phyloP scores from a whole-genome alignment of 163 green algal genomes.

The Scenedesmus sp. region DNA sequence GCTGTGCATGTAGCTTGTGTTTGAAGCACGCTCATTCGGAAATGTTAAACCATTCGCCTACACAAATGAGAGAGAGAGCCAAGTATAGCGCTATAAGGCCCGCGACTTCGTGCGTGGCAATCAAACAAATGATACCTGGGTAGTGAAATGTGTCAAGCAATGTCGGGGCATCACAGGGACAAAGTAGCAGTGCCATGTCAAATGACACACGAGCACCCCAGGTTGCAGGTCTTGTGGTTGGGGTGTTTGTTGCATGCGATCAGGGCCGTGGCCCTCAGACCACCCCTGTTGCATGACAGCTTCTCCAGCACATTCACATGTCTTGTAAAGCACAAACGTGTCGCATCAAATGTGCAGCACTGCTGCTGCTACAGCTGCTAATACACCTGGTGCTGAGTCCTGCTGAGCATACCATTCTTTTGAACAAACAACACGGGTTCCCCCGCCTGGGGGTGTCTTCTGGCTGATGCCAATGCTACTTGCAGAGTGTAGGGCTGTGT shows the following conservation, averaged over 20 bases:
- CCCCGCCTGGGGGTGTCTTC: no score
- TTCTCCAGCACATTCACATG: no score
- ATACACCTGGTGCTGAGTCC: no score
- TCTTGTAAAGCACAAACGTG: no score
- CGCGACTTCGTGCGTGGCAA: neutral
- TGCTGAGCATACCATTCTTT: no score
- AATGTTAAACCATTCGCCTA: neutral
- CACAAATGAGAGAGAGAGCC: neutral
- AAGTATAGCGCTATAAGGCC: neutral
- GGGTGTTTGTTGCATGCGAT: neutral
- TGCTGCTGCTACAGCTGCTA: neutral
- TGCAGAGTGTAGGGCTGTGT: neutral
- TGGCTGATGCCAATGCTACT: neutral
- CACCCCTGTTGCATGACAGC: no score
- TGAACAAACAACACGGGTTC: no score
- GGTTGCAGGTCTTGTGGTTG: neutral
- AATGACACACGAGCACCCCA: neutral
- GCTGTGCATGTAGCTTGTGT: neutral
- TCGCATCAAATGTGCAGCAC: neutral
- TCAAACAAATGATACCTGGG: no score
- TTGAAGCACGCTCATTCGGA: neutral
- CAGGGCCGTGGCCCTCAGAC: no score
- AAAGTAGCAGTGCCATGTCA: neutral
- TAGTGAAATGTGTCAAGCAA: no score
- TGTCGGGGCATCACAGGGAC: neutral